phyloP scores from a whole-genome alignment of 192 early-diverging fungal species.

The Borealophlyctis nickersoniae region DNA sequence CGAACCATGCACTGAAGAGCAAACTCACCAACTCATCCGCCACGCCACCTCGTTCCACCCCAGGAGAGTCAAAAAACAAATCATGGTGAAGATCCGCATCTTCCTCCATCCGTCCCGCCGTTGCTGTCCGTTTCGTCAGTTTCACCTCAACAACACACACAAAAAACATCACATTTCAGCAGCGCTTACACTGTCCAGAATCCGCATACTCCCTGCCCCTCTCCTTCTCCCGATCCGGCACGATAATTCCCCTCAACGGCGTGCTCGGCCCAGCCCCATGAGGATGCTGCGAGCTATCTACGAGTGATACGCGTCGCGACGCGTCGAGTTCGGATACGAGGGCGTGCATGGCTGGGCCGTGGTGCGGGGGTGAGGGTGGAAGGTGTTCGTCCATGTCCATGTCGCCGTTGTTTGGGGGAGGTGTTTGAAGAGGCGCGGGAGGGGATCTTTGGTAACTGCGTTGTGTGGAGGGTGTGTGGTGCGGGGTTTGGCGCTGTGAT shows the following conservation, averaged over 20 bases:
- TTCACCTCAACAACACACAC: not conserved
- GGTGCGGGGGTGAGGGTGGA: constrained; percentile 9
- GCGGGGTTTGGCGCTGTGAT: constrained; percentile 8
- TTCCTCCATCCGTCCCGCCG: too few relatives aligned
- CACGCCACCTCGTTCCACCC: too few relatives aligned
- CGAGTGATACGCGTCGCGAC: too few relatives aligned
- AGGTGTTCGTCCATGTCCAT: not conserved
- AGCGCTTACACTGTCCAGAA: not conserved
- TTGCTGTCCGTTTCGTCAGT: not conserved
- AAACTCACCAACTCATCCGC: too few relatives aligned
- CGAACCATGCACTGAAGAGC: too few relatives aligned
- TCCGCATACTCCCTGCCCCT: not conserved
- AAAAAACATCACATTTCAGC: not conserved
- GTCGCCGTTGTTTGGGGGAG: not conserved
- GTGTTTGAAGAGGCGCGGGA: not conserved
- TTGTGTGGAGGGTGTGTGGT: not conserved
- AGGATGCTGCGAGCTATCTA: too few relatives aligned
- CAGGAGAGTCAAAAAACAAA: too few relatives aligned
- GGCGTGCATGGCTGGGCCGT: not conserved
- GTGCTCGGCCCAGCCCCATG: too few relatives aligned
- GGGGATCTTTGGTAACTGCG: not conserved
- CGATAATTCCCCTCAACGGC: not conserved
- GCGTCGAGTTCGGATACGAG: not conserved
- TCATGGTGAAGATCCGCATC: too few relatives aligned
- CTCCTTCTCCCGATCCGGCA: not conserved